These are phyloP conservation scores for Silene uniflora DNA, from an alignment of 148 eudicot genomes.

Conservation along the genomic window DNA sequence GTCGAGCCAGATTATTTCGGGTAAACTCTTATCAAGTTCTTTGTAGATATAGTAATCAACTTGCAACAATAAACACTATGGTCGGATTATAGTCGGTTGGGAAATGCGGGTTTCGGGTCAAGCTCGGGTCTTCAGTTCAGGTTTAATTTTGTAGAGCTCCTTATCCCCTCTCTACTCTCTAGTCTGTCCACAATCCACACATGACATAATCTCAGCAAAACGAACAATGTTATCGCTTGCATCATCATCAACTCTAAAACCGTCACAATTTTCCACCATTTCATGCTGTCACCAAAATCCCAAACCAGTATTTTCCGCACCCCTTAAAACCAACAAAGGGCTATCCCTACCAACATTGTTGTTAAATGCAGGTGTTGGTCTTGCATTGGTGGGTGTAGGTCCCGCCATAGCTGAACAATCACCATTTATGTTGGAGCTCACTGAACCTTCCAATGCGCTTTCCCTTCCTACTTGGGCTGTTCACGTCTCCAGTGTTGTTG, in stretches of 20 bases:
- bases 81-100: too few species aligned
- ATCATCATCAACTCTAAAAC: conserved; percentile 3
- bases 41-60: too few species aligned
- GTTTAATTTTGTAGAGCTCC: too few species aligned
- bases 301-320: conserved; percentile 18
- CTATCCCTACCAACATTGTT: conserved; percentile 30
- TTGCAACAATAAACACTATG: too few species aligned
- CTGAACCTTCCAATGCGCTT: conserved; percentile 87
- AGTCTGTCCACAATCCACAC: too few species aligned
- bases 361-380: conserved; percentile 46
- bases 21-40: too few species aligned
- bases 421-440: conserved; percentile 43
- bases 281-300: conserved; percentile 18
- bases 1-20: too few species aligned
- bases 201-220: neutral
- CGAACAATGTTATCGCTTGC: conserved; percentile 11
- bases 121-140: too few species aligned
- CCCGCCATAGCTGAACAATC: conserved; percentile 47
- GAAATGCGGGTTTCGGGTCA: too few species aligned
- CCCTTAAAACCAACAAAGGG: conserved; percentile 26
- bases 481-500: conserved; percentile 90
- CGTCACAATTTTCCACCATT: conserved; percentile 15
- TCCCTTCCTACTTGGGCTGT: conserved; percentile 93
- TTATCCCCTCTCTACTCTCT: too few species aligned
- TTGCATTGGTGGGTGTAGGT: conserved; percentile 47